These are phyloP conservation scores for Lathyrus aphaca DNA, from an alignment of 306 rosid genomes.

Conservation along the genomic window DNA sequence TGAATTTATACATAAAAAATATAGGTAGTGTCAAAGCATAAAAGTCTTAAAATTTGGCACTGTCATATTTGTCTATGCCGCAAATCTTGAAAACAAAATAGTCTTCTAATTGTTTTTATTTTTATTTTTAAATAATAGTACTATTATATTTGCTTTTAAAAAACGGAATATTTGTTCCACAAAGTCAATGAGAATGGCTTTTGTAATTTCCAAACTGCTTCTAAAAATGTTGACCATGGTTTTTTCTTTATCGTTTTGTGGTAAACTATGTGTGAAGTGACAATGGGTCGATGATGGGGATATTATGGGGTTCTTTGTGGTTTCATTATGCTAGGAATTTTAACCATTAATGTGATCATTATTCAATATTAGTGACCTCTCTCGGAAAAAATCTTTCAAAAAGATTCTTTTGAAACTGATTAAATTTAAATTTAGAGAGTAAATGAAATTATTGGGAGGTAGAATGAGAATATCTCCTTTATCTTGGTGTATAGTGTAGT, in stretches of 20 bases:
- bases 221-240: neutral
- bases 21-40: neutral
- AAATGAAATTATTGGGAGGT: too few species aligned
- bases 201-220: constrained; percentile 3
- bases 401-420: too few species aligned
- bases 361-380: too few species aligned
- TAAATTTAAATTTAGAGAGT: too few species aligned
- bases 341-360: neutral
- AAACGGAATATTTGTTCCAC: neutral
- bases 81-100: constrained; percentile 14
- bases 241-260: neutral
- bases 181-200: neutral
- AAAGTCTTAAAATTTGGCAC: constrained; percentile 8
- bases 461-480: too few species aligned
- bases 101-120: neutral
- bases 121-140: neutral
- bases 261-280: neutral
- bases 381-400: too few species aligned
- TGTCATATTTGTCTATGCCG: constrained; percentile 36
- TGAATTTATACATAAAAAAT: constrained; percentile 19
- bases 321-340: neutral
- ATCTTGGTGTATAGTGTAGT: too few species aligned
- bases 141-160: neutral
- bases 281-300: neutral
- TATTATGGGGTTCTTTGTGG: neutral